Percentiles rank a stretch among this genome's conserved stretches.
These are phyloP conservation scores for Fusarium sp. DNA, from an alignment of 2,329 filamentous ascomycete species.

Conservation along the genomic window DNA sequence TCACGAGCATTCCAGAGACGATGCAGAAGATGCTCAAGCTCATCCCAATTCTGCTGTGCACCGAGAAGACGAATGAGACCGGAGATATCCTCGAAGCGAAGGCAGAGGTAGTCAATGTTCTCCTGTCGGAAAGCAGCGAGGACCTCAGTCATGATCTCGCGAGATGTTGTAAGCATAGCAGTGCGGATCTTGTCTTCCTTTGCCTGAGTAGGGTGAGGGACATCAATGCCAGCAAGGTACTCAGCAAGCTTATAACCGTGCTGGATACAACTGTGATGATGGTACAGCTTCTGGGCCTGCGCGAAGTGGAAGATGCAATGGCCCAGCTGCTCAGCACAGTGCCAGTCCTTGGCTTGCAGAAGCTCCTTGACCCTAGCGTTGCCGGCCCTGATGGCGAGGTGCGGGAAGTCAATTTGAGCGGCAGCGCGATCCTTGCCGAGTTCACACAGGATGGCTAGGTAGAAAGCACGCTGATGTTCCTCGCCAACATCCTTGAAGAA, in stretches of 20 bases:
- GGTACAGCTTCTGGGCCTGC: slow-evolving; percentile 57
- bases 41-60: slow-evolving; percentile 59
- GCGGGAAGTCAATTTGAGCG: slow-evolving; percentile 54
- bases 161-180: slow-evolving; percentile 41
- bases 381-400: slow-evolving; percentile 51
- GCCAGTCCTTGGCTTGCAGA: slow-evolving; percentile 54
- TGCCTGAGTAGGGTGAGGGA: slow-evolving; percentile 48
- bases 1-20: slow-evolving; percentile 44
- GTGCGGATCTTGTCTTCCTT: slow-evolving; percentile 43
- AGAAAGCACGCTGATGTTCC: slow-evolving; percentile 54
- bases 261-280: slow-evolving; percentile 53
- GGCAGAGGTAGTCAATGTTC: slow-evolving; percentile 58
- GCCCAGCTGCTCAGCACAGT: slow-evolving; percentile 58
- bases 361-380: slow-evolving; percentile 52
- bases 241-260: slow-evolving; percentile 61
- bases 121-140: slow-evolving; percentile 56
- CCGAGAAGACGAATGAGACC: slow-evolving; percentile 61
- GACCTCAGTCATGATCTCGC: slow-evolving; percentile 50
- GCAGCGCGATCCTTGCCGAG: slow-evolving; percentile 52
- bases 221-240: slow-evolving; percentile 57
- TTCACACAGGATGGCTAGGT: slow-evolving; percentile 55
- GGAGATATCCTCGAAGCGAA: slow-evolving; percentile 59
- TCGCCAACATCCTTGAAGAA: slow-evolving; percentile 46
- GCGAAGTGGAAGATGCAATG: slow-evolving; percentile 58
- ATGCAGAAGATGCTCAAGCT: slow-evolving; percentile 54